Conservation (phyloP, 208 protist genomes). For the Acanthamoeba healyi region DNA sequence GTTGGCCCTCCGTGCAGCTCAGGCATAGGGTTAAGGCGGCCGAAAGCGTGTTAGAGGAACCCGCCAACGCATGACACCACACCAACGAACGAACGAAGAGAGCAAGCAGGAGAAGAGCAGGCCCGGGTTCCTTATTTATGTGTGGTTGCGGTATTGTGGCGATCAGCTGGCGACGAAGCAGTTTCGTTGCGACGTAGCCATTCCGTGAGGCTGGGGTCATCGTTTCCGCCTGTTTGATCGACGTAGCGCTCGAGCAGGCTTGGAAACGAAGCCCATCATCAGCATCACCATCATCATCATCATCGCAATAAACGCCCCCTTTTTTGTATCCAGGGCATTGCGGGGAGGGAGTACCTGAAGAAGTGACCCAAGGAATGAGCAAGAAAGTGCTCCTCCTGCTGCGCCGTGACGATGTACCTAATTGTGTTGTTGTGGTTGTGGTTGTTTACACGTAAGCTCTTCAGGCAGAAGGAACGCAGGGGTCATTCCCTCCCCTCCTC, state of each 20-base stretch:
- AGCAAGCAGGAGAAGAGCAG: too few species aligned
- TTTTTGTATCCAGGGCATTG: neutral
- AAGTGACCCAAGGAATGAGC: neutral
- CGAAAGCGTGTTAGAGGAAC: too few species aligned
- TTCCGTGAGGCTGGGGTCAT: neutral
- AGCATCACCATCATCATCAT: neutral
- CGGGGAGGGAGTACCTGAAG: neutral
- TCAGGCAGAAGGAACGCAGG: too few species aligned
- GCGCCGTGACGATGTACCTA: neutral
- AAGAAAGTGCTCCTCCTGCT: conserved; percentile 19
- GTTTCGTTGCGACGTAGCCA: neutral
- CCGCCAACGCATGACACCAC: too few species aligned
- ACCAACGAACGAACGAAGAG: too few species aligned
- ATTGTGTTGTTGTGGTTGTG: too few species aligned
- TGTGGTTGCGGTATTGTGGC: neutral
- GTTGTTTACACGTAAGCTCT: too few species aligned
- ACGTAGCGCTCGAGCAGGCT: conserved; percentile 8
- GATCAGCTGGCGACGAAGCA: neutral
- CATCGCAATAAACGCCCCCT: too few species aligned
- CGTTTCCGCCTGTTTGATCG: neutral
- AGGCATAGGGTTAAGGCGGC: too few species aligned
- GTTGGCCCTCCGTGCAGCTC: neutral
- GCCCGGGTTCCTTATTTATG: neutral
- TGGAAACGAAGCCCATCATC: neutral
- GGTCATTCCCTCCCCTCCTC: too few species aligned